Evolutionary conservation across 257 asterid genomes (phyloP).

Genomic region (Nicotiana sylvestris): DNA sequence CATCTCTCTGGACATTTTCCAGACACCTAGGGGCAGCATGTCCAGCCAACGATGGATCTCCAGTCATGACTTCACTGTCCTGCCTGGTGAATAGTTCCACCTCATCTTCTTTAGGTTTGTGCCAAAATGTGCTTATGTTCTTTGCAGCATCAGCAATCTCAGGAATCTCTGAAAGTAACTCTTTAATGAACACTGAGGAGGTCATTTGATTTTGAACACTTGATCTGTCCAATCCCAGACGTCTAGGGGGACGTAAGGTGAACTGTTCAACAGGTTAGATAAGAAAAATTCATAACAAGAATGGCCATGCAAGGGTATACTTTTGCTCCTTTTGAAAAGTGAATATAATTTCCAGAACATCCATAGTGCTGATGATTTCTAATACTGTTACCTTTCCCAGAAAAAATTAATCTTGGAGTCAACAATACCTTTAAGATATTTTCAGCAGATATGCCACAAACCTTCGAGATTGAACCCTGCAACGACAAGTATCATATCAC

Average conservation of each 20-base stretch:
- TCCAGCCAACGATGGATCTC: conserved; percentile 66
- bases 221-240: conserved; percentile 75
- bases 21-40: conserved; percentile 58
- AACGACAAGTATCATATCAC: too few relatives aligned
- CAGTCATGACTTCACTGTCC: conserved; percentile 24
- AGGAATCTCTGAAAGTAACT: conserved; percentile 28
- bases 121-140: conserved; percentile 49
- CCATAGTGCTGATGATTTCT: too few relatives aligned
- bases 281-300: background rate
- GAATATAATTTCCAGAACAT: too few relatives aligned
- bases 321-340: too few relatives aligned
- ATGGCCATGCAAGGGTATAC: background rate
- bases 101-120: conserved; percentile 11
- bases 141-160: conserved; percentile 62
- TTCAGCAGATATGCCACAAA: too few relatives aligned
- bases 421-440: background rate
- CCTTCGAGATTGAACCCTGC: too few relatives aligned
- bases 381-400: too few relatives aligned
- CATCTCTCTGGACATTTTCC: conserved; percentile 64
- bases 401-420: background rate
- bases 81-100: conserved; percentile 12
- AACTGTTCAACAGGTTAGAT: conserved; percentile 40
- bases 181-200: conserved; percentile 46
- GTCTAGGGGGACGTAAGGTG: conserved; percentile 66
- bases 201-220: conserved; percentile 47